Evolutionary conservation across 192 early-diverging fungal genomes (phyloP), one percentile per base, ranked within the genome.

Genomic region (Coemansia sp.): DNA sequence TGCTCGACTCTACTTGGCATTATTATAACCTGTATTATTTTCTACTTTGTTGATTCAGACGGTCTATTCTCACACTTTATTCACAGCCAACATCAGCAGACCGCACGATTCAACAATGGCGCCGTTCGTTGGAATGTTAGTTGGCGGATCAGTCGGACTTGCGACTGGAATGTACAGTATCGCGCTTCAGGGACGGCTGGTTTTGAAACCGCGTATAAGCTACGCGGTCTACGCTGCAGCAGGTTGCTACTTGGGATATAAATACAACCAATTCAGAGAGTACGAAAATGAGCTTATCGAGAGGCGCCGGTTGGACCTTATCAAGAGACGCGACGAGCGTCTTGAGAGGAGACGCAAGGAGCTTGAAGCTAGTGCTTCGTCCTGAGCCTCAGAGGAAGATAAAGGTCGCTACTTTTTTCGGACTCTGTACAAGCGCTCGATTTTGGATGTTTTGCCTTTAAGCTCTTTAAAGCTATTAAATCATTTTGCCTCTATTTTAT

Each of bases 141-240:
- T 82, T 18, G 80, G 80, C 49, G 66, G 65, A 11, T 58, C 71
- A 9, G 69, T 82, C 12, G 80, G 80, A 4, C 66, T 82, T 39
- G 8, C 58, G 18, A 82, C 80, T 2, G 80, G 74, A 57, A 77
- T 82, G 74, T 82, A 77, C 66, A 61, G 74, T 41, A 77, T 77
- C 48, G 80, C 61, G 1, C 80, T 82, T 11, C 80, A 73, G 43
- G 71, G 71, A 8, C 71, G 74, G 40, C 57, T 66, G 2, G 71
- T 82, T 3, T 15, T 77, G 36, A 77, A 69, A 32, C 80, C 80
- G 10, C 74, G 66, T 22, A 12, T 76, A 63, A 82, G 74, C 65
- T 82, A 82, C 18, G 71, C 54, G 32, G 62, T 82, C 16, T 71
- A 68, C 48, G 59, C 58, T 21, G 55, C 69, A 26, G 64, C 65